A percentile compares a stretch with the other conserved stretches of the same genome.
These are phyloP conservation scores for Aspergillus leporis DNA, from an alignment of 495 filamentous ascomycete genomes.

Conservation along the genomic window DNA sequence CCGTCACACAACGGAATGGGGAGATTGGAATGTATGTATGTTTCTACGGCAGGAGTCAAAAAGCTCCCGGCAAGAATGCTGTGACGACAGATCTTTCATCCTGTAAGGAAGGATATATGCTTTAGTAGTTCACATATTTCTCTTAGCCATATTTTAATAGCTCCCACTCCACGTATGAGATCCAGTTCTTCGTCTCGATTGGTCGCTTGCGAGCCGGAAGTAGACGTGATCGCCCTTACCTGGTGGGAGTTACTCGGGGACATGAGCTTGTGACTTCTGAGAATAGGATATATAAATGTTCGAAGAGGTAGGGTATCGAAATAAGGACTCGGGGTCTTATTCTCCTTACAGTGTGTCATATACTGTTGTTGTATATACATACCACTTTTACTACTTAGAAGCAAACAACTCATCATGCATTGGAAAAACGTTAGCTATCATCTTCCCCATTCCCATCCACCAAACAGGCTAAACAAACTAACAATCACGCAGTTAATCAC, in stretches of 20 bases:
- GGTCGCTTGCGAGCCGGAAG: not conserved
- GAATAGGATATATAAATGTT: not conserved
- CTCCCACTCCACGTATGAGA: not conserved
- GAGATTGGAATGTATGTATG: not conserved
- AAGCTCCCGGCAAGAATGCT: not conserved
- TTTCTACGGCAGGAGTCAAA: not conserved
- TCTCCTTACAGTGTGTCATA: not conserved
- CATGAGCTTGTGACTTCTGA: not conserved
- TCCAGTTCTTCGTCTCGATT: not conserved
- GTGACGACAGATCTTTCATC: not conserved
- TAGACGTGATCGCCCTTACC: not conserved
- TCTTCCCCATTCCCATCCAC: not conserved
- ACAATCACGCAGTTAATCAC: slow-evolving; percentile 12
- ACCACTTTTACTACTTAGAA: not conserved
- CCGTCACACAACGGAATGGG: not conserved
- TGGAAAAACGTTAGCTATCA: slow-evolving; percentile 12
- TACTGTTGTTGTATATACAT: not conserved
- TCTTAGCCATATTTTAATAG: not conserved
- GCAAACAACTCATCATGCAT: slow-evolving; percentile 11
- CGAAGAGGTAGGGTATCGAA: not conserved
- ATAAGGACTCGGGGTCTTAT: not conserved
- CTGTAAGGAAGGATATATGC: not conserved
- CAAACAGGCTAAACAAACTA: not conserved
- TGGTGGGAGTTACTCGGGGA: not conserved
- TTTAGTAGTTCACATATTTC: not conserved